phyloP scores from a whole-genome alignment of 2,329 filamentous ascomycete species.

The Fusarium anguioides region DNA sequence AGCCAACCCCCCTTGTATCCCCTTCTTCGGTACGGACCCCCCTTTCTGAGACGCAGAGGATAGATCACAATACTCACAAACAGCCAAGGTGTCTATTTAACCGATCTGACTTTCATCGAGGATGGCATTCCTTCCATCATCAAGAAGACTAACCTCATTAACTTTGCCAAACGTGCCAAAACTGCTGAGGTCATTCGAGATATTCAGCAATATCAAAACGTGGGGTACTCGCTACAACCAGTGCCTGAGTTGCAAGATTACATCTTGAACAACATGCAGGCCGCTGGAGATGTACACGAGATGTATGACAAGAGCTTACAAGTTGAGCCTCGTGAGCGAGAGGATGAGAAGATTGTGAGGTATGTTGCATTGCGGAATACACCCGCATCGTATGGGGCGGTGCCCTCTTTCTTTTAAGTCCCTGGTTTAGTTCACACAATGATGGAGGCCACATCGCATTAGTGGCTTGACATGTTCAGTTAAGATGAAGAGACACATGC shows the following conservation, averaged over 20 bases:
- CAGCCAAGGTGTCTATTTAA: constrained; percentile 85
- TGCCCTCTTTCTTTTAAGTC: constrained; percentile 37
- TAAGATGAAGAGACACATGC: constrained; percentile 31
- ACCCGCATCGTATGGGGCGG: constrained; percentile 37
- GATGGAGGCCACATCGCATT: constrained; percentile 12
- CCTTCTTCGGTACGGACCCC: constrained; percentile 85
- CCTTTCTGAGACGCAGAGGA: neutral
- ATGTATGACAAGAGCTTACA: constrained; percentile 98
- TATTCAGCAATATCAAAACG: constrained; percentile 98
- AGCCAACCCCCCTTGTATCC: constrained; percentile 96
- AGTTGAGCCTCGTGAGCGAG: constrained; percentile 93
- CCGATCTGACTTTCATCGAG: constrained; percentile 97
- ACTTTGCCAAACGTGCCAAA: constrained; percentile 98
- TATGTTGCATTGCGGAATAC: constrained; percentile 61
- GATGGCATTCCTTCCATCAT: constrained; percentile 96
- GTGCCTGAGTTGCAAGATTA: constrained; percentile 96
- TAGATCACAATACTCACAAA: constrained; percentile 13
- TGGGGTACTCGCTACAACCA: constrained; percentile 90
- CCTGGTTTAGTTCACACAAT: constrained; percentile 12
- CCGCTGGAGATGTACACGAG: constrained; percentile 94
- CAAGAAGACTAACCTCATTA: constrained; percentile 96
- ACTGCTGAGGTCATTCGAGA: constrained; percentile 98
- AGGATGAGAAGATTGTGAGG: constrained; percentile 99
- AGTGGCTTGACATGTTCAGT: constrained; percentile 2
- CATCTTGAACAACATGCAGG: constrained; percentile 95